Evolutionary conservation across 257 asterid genomes (phyloP).

Genomic region (Scutellaria minor): DNA sequence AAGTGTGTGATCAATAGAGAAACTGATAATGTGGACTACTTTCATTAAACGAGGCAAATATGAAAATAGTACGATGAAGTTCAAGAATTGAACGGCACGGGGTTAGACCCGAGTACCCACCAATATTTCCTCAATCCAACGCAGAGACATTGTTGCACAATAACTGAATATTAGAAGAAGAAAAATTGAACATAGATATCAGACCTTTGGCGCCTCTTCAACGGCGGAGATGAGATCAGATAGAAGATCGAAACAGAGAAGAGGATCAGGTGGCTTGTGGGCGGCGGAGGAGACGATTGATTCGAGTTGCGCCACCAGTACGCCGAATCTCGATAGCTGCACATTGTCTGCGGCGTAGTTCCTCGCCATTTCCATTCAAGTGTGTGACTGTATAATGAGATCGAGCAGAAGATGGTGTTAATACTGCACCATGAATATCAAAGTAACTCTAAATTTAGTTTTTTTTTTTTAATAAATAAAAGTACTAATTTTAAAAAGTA

Average conservation of each 20-base stretch:
- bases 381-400: conserved; percentile 28
- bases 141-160: conserved; percentile 17
- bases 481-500: too few relatives aligned
- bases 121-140: conserved; percentile 19
- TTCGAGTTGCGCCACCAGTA: conserved; percentile 94
- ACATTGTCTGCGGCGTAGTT: conserved; percentile 50
- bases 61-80: conserved; percentile 8
- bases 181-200: conserved; percentile 4
- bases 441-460: too few relatives aligned
- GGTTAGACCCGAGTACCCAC: conserved; percentile 22
- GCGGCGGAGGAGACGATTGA: conserved; percentile 91
- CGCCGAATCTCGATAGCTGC: conserved; percentile 86
- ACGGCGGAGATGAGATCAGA: conserved; percentile 93
- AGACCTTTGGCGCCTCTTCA: conserved; percentile 86
- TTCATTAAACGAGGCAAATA: not conserved
- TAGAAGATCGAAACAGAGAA: conserved; percentile 91
- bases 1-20: conserved; percentile 7
- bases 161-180: conserved; percentile 8
- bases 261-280: conserved; percentile 93
- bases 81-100: not conserved
- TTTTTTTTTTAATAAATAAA: too few relatives aligned
- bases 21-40: conserved; percentile 6
- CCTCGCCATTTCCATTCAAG: conserved; percentile 59
- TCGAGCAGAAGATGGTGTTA: conserved; percentile 35
- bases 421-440: too few relatives aligned